Conservation (phyloP, 2,329 filamentous ascomycete species). For the Aspergillus ochraceoroseus region DNA sequence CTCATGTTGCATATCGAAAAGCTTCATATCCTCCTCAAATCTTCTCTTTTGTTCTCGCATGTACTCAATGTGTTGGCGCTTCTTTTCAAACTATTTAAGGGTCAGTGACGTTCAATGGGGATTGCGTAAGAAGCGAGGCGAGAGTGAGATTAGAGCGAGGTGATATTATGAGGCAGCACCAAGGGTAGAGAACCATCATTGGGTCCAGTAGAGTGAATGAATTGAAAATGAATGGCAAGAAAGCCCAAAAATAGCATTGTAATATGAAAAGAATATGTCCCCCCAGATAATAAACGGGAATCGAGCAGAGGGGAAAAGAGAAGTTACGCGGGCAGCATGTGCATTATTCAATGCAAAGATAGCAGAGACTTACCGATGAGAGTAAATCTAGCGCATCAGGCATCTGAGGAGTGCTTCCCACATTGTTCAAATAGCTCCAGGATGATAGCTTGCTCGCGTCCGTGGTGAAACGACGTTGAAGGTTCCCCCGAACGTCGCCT, state of each 20-base stretch:
- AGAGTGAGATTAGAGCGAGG: conserved; percentile 4
- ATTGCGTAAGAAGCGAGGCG: conserved; percentile 5
- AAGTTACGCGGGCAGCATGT: too few species aligned
- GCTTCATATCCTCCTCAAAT: conserved; percentile 88
- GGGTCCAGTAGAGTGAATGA: too few species aligned
- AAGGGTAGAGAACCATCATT: too few species aligned
- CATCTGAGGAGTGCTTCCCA: conserved; percentile 43
- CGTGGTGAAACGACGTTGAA: conserved; percentile 90
- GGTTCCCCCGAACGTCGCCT: conserved; percentile 67
- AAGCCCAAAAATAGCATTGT: too few species aligned
- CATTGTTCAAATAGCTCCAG: conserved; percentile 59
- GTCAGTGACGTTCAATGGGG: conserved; percentile 36
- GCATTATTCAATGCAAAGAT: too few species aligned
- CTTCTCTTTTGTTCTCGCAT: conserved; percentile 82
- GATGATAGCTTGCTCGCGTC: conserved; percentile 80
- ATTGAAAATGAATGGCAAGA: too few species aligned
- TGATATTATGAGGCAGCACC: background rate
- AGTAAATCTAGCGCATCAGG: conserved; percentile 52
- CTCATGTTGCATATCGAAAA: conserved; percentile 78
- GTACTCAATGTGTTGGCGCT: conserved; percentile 85
- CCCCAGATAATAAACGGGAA: too few species aligned
- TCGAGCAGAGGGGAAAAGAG: background rate
- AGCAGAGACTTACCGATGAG: conserved; percentile 53
- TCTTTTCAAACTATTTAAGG: conserved; percentile 73
- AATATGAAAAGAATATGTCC: too few species aligned